phyloP scores from a whole-genome alignment of 1,139 yeast species.

The Scheffersomyces illinoinensis region DNA sequence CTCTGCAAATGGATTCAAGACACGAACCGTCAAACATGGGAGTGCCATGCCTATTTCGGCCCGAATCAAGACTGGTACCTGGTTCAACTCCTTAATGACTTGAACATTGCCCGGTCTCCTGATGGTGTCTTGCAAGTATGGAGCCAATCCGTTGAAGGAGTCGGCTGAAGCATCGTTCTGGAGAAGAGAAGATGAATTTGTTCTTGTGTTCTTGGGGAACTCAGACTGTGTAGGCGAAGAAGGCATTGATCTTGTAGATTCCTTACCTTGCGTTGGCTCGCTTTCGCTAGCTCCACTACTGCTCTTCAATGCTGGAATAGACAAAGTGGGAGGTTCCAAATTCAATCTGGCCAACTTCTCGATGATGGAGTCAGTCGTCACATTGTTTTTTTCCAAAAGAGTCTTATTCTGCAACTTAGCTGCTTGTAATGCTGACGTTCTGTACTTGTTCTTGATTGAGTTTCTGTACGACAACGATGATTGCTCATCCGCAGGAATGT shows the following conservation, averaged over 20 bases:
- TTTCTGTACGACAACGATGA: conserved; percentile 73
- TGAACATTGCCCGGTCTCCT: conserved; percentile 66
- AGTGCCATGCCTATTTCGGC: conserved; percentile 95
- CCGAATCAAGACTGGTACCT: conserved; percentile 81
- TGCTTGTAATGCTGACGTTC: conserved; percentile 70
- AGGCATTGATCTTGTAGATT: conserved; percentile 27
- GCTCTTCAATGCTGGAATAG: conserved; percentile 32
- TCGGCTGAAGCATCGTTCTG: conserved; percentile 16
- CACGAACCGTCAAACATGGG: conserved; percentile 91
- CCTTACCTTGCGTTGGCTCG: conserved; percentile 2
- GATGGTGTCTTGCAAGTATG: conserved; percentile 55
- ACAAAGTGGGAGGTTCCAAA: conserved; percentile 53
- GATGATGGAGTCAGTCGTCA: conserved; percentile 42
- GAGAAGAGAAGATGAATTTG: conserved; percentile 25
- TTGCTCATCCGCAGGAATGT: conserved; percentile 84
- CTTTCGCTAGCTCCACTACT: conserved; percentile 7
- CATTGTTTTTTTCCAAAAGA: conserved; percentile 27
- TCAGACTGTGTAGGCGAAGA: conserved; percentile 28
- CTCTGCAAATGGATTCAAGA: conserved; percentile 78
- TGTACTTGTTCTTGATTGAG: conserved; percentile 75
- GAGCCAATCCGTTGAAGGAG: conserved; percentile 42
- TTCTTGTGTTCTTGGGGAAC: conserved; percentile 25
- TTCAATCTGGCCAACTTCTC: conserved; percentile 52
- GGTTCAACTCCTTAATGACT: conserved; percentile 74
- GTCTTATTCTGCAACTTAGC: conserved; percentile 56